These are phyloP conservation scores for Scutellaria minor DNA, from an alignment of 257 asterid genomes.

Conservation along the genomic window DNA sequence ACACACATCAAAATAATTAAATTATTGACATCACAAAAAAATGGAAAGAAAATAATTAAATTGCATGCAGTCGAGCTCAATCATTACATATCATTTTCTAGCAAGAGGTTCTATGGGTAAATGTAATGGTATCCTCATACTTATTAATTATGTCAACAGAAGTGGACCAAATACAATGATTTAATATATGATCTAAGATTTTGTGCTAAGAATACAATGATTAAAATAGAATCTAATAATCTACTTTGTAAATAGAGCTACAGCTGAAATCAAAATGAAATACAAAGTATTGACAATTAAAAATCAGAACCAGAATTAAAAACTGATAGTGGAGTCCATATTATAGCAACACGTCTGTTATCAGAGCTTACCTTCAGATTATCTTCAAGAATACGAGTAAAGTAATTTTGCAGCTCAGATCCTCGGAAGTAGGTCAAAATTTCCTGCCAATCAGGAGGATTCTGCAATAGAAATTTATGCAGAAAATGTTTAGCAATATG, in stretches of 20 bases:
- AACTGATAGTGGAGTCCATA: not conserved
- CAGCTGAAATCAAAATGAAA: conserved; percentile 9
- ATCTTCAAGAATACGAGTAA: conserved; percentile 97
- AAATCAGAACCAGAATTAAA: not conserved
- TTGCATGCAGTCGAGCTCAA: conserved; percentile 1
- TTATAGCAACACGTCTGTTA: not conserved
- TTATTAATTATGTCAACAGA: conserved; percentile 1
- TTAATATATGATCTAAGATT: not conserved
- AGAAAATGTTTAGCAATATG: conserved; percentile 36
- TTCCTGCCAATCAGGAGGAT: conserved; percentile 99
- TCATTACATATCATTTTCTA: not conserved
- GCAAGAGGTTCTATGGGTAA: not conserved
- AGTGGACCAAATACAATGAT: not conserved
- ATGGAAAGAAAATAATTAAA: conserved; percentile 1
- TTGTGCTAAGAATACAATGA: not conserved
- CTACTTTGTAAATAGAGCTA: not conserved
- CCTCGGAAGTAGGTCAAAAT: conserved; percentile 96
- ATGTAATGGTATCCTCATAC: not conserved
- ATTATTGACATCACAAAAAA: not conserved
- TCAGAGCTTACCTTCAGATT: conserved; percentile 72
- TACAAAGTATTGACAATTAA: not conserved
- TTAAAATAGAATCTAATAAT: not conserved
- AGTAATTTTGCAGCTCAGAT: conserved; percentile 95
- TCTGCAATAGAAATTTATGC: conserved; percentile 54
- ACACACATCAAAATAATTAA: not conserved